Conservation (phyloP, 345 rosid genomes). For the Raphanus sativus region DNA sequence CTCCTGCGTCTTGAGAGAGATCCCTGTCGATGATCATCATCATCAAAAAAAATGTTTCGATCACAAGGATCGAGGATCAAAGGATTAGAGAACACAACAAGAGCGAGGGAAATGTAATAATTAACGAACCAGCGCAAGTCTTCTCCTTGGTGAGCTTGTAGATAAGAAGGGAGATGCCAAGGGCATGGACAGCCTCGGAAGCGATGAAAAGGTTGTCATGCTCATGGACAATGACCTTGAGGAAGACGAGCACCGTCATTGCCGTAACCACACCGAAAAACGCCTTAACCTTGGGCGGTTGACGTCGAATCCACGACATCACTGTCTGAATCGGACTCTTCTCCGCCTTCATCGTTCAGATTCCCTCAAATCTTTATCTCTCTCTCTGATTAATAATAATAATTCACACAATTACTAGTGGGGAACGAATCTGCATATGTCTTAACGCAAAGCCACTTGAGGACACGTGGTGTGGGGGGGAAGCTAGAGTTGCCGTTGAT, state of each 20-base stretch:
- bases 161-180: conserved; percentile 77
- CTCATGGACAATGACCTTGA: conserved; percentile 72
- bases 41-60: not conserved
- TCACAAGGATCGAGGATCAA: not conserved
- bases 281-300: conserved; percentile 75
- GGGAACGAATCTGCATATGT: conserved; percentile 1
- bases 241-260: conserved; percentile 60
- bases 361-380: conserved; percentile 5
- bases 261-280: conserved; percentile 56
- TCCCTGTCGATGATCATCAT: conserved; percentile 47
- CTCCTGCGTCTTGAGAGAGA: conserved; percentile 86
- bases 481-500: conserved; percentile 25
- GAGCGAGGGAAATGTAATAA: not conserved
- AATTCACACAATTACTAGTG: not conserved
- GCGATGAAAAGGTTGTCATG: conserved; percentile 88
- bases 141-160: conserved; percentile 88
- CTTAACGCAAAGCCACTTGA: conserved; percentile 25
- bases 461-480: conserved; percentile 35
- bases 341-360: conserved; percentile 44
- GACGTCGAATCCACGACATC: conserved; percentile 71
- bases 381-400: not conserved
- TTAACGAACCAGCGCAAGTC: conserved; percentile 59
- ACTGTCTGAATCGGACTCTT: conserved; percentile 60
- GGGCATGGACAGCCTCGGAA: conserved; percentile 81
- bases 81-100: not conserved